Base-by-base conservation (phyloP, 208 protist genomes). In the Leishmania arabica region DNA sequence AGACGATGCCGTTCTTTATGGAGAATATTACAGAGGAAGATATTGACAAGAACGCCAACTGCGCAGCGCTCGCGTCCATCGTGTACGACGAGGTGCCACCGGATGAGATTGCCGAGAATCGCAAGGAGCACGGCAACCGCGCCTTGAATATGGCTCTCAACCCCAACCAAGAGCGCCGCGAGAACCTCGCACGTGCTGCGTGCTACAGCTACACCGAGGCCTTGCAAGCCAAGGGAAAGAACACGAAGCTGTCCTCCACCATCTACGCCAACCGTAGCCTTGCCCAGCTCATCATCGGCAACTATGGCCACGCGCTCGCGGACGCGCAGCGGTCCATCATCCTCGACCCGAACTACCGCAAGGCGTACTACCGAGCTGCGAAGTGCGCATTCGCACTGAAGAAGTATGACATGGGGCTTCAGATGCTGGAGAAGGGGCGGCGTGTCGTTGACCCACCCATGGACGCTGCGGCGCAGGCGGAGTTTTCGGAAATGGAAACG, bases 1-100 rank as follows among this genome's bases (percentile, higher is more conserved):
- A 96, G 80, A 42, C 82, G 17, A 96, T 98, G 95, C 95, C 95
- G 17, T 84, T 98, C 72, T 98, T 98, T 62, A 98, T 98, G 95
- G 93, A 98, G 76, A 88, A 85, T 37, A 95, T 98, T 75, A 91
- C 85, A 47, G 88, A 96, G 62, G 91, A 96, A 64, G 95, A 98
- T 62, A 85, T 98, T 34, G 91, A 89, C 64, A 88, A 90, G 74
- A 98, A 98, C 56, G 86, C 78, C 8, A 86, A 90, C 75, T 95
- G 91, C 72, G 92, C 91, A 31, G 92, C 93, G 3, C 87, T 98
- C 19, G 83, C 93, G 7, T 95, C 89, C 60, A 95, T 98, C 47
- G 91, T 95, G 47, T 96, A 98, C 79, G 95, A 98, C 79, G 95
- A 96, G 60, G 84, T 96, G 31, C 91, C 90, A 21, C 88, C 93